These are phyloP conservation scores for Agaricus subrufescens DNA, from an alignment of 768 basidiomycete genomes.

Conservation along the genomic window DNA sequence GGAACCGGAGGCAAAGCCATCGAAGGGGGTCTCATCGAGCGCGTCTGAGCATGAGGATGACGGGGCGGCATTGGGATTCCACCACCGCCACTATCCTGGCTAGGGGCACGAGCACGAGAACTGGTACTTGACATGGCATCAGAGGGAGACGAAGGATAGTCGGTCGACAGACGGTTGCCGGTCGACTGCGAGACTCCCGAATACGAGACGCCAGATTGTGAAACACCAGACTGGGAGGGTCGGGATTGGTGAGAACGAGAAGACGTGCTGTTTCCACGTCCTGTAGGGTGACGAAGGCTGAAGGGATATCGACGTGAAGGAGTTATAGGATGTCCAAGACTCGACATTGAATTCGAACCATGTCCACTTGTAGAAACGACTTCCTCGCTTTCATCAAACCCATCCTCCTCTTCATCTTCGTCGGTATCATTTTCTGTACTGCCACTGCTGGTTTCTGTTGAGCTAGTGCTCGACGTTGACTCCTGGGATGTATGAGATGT, in stretches of 20 bases:
- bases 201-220: slow-evolving; percentile 14
- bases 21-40: slow-evolving; percentile 18
- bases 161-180: slow-evolving; percentile 57
- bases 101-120: slow-evolving; percentile 21
- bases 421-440: slow-evolving; percentile 15
- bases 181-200: slow-evolving; percentile 54
- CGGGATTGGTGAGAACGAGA: slow-evolving; percentile 9
- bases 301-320: slow-evolving; percentile 59
- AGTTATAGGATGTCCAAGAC: slow-evolving; percentile 70
- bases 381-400: slow-evolving; percentile 38
- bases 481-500: background rate
- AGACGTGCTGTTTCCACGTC: slow-evolving; percentile 14
- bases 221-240: slow-evolving; percentile 9
- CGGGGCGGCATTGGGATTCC: slow-evolving; percentile 41
- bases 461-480: slow-evolving; percentile 8
- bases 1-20: slow-evolving; percentile 25
- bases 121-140: background rate
- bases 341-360: slow-evolving; percentile 81
- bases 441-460: slow-evolving; percentile 15
- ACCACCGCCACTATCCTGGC: slow-evolving; percentile 21
- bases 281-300: slow-evolving; percentile 48
- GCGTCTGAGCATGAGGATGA: slow-evolving; percentile 24
- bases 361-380: slow-evolving; percentile 47
- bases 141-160: slow-evolving; percentile 27
- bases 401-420: slow-evolving; percentile 25